These are phyloP conservation scores for Verticillium nubilum DNA, from an alignment of 2,329 filamentous ascomycete genomes.

Conservation along the genomic window DNA sequence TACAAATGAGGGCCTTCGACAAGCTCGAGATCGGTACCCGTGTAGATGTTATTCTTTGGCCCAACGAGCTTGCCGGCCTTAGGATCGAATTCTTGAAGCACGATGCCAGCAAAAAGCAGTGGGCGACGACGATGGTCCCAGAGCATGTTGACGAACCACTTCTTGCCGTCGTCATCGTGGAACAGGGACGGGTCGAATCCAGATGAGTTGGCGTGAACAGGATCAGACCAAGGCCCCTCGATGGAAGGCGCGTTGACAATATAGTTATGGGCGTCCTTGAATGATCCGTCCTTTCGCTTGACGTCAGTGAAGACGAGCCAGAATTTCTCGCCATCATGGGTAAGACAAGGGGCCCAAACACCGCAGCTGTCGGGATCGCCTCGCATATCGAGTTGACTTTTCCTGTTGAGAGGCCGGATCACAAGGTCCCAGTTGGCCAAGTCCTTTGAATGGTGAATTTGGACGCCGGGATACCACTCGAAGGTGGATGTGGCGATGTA, in stretches of 20 bases:
- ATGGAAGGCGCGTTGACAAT: constrained; percentile 50
- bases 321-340: constrained; percentile 54
- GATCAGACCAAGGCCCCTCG: constrained; percentile 57
- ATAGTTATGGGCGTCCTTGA: constrained; percentile 61
- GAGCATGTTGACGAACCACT: constrained; percentile 54
- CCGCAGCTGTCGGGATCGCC: constrained; percentile 56
- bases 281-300: constrained; percentile 61
- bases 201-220: constrained; percentile 52
- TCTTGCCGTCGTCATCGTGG: constrained; percentile 49
- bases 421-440: constrained; percentile 47
- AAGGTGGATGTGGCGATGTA: constrained; percentile 53
- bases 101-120: constrained; percentile 48
- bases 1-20: constrained; percentile 56
- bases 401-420: constrained; percentile 41
- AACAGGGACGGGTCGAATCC: constrained; percentile 59
- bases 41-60: constrained; percentile 48
- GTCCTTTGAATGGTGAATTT: constrained; percentile 48
- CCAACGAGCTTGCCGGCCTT: constrained; percentile 44
- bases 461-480: constrained; percentile 50
- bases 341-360: constrained; percentile 61
- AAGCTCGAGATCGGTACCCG: constrained; percentile 47
- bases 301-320: constrained; percentile 63
- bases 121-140: constrained; percentile 47
- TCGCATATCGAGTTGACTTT: constrained; percentile 49
- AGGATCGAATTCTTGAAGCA: constrained; percentile 52